phyloP scores from a whole-genome alignment of 768 basidiomycete genomes.

The Boletus edulis region DNA sequence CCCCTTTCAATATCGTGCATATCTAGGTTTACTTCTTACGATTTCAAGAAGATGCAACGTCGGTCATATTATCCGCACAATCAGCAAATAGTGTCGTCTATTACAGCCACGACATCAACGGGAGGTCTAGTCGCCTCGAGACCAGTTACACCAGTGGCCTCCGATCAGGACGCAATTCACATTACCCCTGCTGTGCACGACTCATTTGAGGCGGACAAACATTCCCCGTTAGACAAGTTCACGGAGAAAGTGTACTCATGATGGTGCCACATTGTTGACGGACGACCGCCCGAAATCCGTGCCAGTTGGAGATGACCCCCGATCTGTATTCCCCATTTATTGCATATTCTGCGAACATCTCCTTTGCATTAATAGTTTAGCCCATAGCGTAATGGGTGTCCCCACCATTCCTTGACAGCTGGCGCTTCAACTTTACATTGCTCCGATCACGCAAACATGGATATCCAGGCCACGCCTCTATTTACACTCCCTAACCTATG shows the following conservation, averaged over 20 bases:
- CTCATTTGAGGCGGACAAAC: slow-evolving; percentile 40
- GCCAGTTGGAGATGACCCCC: slow-evolving; percentile 6
- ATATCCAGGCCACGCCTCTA: slow-evolving; percentile 11
- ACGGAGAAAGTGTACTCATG: slow-evolving; percentile 54
- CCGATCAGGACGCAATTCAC: slow-evolving; percentile 43
- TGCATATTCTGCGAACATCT: slow-evolving; percentile 23
- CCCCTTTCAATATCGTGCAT: neutral
- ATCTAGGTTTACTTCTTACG: slow-evolving; percentile 82
- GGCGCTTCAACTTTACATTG: slow-evolving; percentile 2
- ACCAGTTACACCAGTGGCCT: slow-evolving; percentile 63
- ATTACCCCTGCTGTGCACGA: slow-evolving; percentile 42
- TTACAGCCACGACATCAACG: slow-evolving; percentile 74
- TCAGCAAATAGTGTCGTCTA: slow-evolving; percentile 57
- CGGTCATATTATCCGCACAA: slow-evolving; percentile 90
- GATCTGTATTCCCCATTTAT: slow-evolving; percentile 23
- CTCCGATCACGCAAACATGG: slow-evolving; percentile 6
- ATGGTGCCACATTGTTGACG: slow-evolving; percentile 6
- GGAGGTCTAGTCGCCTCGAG: slow-evolving; percentile 69
- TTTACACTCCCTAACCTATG: slow-evolving; percentile 8
- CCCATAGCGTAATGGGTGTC: slow-evolving; percentile 19
- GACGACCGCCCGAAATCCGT: neutral
- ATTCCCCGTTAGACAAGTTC: slow-evolving; percentile 38
- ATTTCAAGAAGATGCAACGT: slow-evolving; percentile 89
- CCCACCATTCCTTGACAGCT: slow-evolving; percentile 7
- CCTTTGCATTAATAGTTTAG: slow-evolving; percentile 17